phyloP scores from a whole-genome alignment of 805 yeast genomes.

The Metschnikowia henanensis region DNA sequence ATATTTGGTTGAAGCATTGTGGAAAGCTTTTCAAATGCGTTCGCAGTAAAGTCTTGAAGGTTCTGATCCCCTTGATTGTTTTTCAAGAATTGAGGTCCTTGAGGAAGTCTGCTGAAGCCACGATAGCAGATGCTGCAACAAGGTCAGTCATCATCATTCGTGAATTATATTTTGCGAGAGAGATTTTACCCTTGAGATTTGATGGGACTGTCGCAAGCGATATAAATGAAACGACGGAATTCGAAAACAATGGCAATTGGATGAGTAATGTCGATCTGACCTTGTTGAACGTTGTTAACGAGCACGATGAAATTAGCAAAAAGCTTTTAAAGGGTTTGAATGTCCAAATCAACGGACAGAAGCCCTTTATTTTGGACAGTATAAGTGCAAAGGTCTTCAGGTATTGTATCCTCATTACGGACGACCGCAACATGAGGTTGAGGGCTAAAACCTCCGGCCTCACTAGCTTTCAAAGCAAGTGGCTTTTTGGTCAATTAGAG shows the following conservation, averaged over 20 bases:
- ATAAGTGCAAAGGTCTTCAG: conserved; percentile 46
- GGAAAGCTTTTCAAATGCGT: conserved; percentile 73
- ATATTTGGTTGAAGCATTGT: conserved; percentile 79
- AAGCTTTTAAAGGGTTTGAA: conserved; percentile 40
- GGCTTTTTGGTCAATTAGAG: conserved; percentile 58
- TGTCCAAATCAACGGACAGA: conserved; percentile 11
- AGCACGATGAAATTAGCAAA: conserved; percentile 41
- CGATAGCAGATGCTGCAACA: conserved; percentile 78
- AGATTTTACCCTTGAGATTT: conserved; percentile 59
- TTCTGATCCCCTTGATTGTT: conserved; percentile 70
- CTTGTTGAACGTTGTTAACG: conserved; percentile 51
- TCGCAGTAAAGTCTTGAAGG: conserved; percentile 54
- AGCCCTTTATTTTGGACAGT: conserved; percentile 25
- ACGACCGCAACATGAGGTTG: conserved; percentile 70
- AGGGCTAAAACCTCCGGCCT: conserved; percentile 61
- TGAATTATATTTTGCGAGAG: conserved; percentile 58
- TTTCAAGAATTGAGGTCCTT: conserved; percentile 76
- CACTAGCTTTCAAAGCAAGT: conserved; percentile 54
- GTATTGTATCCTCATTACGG: conserved; percentile 66
- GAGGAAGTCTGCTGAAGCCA: conserved; percentile 68
- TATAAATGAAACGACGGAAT: conserved; percentile 70
- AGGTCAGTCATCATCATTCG: conserved; percentile 74
- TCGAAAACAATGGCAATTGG: conserved; percentile 74
- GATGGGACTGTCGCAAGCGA: conserved; percentile 70
- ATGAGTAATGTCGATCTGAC: conserved; percentile 70